Conservation (phyloP, 441 rosid species). For the Capsella rubella region DNA sequence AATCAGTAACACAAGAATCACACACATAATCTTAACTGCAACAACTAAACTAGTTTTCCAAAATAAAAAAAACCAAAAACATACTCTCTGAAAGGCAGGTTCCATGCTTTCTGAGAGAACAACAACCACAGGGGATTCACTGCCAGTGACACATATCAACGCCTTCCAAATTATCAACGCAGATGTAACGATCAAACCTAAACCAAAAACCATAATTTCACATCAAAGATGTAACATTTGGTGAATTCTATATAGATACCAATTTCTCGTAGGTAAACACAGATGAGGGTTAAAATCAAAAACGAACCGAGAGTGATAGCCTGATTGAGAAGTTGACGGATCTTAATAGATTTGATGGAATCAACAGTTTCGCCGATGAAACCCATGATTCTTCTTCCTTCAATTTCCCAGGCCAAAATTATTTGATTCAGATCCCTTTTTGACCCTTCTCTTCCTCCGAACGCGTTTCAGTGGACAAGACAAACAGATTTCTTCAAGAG, state of each 20-base stretch:
- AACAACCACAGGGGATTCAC: constrained; percentile 87
- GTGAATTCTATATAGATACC: not conserved
- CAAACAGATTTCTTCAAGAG: constrained; percentile 7
- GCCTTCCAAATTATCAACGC: constrained; percentile 87
- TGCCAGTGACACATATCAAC: constrained; percentile 75
- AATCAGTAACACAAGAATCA: constrained; percentile 6
- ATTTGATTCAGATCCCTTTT: constrained; percentile 22
- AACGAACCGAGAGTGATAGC: constrained; percentile 54
- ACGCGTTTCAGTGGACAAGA: constrained; percentile 30
- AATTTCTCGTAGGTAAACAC: not conserved
- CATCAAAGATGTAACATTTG: not conserved
- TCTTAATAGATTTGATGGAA: constrained; percentile 49
- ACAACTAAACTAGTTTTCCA: not conserved
- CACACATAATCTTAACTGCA: not conserved
- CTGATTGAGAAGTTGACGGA: constrained; percentile 51
- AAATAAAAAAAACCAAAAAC: constrained; percentile 18
- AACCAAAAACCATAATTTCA: not conserved
- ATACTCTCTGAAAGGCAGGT: constrained; percentile 84
- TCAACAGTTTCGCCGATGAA: constrained; percentile 47
- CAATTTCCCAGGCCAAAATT: not conserved
- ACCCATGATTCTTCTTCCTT: constrained; percentile 44
- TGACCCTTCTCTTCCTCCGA: constrained; percentile 19
- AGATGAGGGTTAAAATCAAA: constrained; percentile 1
- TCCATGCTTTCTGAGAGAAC: constrained; percentile 93
- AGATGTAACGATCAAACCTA: constrained; percentile 76